These are phyloP conservation scores for Albophoma yamanashiensis DNA, from an alignment of 2,329 filamentous ascomycete genomes.

Conservation along the genomic window DNA sequence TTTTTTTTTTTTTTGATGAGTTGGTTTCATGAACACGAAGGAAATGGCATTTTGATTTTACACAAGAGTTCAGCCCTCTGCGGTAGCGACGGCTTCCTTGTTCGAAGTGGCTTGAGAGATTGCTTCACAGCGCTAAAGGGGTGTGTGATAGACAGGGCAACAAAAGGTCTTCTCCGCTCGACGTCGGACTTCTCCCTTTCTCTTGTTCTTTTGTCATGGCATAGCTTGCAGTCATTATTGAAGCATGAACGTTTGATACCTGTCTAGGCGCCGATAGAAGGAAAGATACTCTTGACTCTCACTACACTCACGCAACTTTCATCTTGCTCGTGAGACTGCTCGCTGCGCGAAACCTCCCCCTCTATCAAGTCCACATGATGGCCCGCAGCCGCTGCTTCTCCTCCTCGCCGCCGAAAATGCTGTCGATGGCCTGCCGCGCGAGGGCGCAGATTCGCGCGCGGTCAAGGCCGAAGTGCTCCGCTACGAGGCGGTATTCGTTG, in stretches of 20 bases:
- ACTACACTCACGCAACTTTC: not conserved
- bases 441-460: conserved; percentile 37
- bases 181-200: not conserved
- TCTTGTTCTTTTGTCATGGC: not conserved
- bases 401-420: conserved; percentile 54
- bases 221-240: not conserved
- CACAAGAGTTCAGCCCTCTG: not conserved
- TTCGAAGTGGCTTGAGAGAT: not conserved
- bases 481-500: conserved; percentile 66
- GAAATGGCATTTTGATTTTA: not conserved
- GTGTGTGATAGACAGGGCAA: not conserved
- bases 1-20: conserved; percentile 6
- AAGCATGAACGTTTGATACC: not conserved
- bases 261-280: not conserved
- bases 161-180: conserved; percentile 1
- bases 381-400: conserved; percentile 47
- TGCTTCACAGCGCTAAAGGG: not conserved
- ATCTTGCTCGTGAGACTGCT: not conserved
- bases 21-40: not conserved
- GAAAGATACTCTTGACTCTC: not conserved
- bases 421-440: conserved; percentile 48
- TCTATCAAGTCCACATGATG: conserved; percentile 32
- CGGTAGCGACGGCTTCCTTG: not conserved
- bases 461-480: conserved; percentile 54
- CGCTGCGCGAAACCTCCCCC: not conserved